These are phyloP conservation scores for Wickerhamomyces subpelliculosus DNA, from an alignment of 805 yeast species.

Conservation along the genomic window DNA sequence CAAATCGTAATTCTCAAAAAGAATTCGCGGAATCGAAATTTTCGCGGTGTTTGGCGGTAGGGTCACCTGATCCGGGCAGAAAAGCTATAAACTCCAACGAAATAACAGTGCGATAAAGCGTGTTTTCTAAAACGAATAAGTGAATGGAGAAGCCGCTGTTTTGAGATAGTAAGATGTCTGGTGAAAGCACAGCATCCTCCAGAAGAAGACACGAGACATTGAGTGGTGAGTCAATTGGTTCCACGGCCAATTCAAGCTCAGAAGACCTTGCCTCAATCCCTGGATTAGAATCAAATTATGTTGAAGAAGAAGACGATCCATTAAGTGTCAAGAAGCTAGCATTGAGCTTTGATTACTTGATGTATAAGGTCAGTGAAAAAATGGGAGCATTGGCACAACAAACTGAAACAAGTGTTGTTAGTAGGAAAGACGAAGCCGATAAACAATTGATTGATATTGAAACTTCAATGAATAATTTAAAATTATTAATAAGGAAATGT, in stretches of 20 bases:
- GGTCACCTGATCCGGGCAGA: not conserved
- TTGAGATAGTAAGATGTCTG: not conserved
- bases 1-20: not conserved
- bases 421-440: conserved; percentile 18
- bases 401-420: conserved; percentile 23
- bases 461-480: conserved; percentile 32
- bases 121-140: too few species aligned
- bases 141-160: too few species aligned
- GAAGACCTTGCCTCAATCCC: conserved; percentile 4
- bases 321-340: conserved; percentile 54
- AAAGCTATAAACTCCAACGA: not conserved
- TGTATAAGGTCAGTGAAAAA: conserved; percentile 54
- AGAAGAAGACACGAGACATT: not conserved
- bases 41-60: too few species aligned
- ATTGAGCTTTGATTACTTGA: conserved; percentile 55
- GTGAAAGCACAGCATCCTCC: not conserved
- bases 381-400: conserved; percentile 41
- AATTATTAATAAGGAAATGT: conserved; percentile 36
- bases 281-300: conserved; percentile 2
- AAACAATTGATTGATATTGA: conserved; percentile 27
- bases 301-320: conserved; percentile 46
- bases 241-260: not conserved
- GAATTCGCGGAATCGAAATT: too few species aligned
- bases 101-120: too few species aligned
- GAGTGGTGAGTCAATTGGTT: not conserved